These are phyloP conservation scores for Dipodascus geniculatus DNA, from an alignment of 805 yeast species.

Conservation along the genomic window DNA sequence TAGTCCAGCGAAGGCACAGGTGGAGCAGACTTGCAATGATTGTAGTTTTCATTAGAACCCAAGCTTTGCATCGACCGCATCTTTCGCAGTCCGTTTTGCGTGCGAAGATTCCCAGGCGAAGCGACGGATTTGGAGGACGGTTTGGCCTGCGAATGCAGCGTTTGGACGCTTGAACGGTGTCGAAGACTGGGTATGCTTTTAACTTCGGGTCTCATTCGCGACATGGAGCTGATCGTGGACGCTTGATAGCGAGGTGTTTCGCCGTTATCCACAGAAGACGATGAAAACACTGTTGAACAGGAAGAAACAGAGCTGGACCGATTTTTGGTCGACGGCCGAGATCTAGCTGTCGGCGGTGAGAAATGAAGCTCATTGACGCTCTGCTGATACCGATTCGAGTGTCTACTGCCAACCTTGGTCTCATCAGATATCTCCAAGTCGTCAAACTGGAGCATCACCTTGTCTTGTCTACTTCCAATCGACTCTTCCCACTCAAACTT, in stretches of 20 bases:
- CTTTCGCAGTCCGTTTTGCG: neutral
- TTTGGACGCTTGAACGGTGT: neutral
- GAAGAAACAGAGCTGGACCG: neutral
- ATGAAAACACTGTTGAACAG: neutral
- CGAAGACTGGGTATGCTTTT: neutral
- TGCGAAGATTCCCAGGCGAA: too few species aligned
- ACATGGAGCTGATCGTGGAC: neutral
- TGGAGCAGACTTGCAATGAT: neutral
- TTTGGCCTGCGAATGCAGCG: neutral
- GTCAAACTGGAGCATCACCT: too few species aligned
- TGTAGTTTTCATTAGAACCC: neutral
- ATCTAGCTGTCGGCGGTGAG: too few species aligned
- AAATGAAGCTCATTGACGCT: too few species aligned
- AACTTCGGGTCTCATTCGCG: neutral
- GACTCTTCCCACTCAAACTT: neutral
- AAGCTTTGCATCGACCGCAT: neutral
- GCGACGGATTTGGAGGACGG: too few species aligned
- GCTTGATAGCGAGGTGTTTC: neutral
- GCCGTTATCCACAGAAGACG: too few species aligned
- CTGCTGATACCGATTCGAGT: too few species aligned
- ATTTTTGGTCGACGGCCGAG: too few species aligned
- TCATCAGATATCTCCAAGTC: too few species aligned
- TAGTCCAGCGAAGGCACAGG: neutral
- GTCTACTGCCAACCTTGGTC: too few species aligned
- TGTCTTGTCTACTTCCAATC: neutral